phyloP scores from a whole-genome alignment of 306 rosid species.

The Vigna trinervia region DNA sequence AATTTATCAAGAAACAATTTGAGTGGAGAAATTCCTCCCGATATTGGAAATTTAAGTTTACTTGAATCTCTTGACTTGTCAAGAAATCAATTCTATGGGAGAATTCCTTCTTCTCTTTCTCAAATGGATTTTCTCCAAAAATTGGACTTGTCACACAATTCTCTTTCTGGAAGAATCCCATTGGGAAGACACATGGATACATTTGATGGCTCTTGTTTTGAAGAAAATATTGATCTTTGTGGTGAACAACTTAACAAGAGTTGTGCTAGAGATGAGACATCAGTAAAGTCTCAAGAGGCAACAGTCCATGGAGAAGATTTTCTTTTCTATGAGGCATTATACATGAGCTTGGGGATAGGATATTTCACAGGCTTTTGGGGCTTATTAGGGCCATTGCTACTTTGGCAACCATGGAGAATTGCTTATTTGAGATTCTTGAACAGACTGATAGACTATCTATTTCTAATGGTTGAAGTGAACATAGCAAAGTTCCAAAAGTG shows the following conservation, averaged over 20 bases:
- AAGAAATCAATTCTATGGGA: not conserved
- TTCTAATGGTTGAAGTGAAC: too few relatives aligned
- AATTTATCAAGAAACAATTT: too few relatives aligned
- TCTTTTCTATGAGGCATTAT: too few relatives aligned
- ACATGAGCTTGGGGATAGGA: too few relatives aligned
- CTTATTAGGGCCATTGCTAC: too few relatives aligned
- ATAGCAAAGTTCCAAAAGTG: too few relatives aligned
- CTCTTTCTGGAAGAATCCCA: constrained; percentile 23
- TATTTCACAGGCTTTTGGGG: too few relatives aligned
- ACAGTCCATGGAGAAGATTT: too few relatives aligned
- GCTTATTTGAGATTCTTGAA: too few relatives aligned
- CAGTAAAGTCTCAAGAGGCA: too few relatives aligned
- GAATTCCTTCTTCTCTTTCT: not conserved
- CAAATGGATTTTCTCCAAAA: not conserved
- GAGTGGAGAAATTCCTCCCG: not conserved
- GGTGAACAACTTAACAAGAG: constrained; percentile 9
- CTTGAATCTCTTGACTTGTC: not conserved
- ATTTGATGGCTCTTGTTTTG: constrained; percentile 7
- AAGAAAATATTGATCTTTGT: constrained; percentile 6
- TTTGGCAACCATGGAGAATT: too few relatives aligned
- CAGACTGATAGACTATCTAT: too few relatives aligned
- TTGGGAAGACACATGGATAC: not conserved
- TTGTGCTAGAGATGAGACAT: not conserved
- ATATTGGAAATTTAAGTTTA: not conserved
- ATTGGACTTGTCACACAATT: constrained; percentile 20